Conservation (phyloP, 2,329 filamentous ascomycete species). For the Paecilomyces formosus region DNA sequence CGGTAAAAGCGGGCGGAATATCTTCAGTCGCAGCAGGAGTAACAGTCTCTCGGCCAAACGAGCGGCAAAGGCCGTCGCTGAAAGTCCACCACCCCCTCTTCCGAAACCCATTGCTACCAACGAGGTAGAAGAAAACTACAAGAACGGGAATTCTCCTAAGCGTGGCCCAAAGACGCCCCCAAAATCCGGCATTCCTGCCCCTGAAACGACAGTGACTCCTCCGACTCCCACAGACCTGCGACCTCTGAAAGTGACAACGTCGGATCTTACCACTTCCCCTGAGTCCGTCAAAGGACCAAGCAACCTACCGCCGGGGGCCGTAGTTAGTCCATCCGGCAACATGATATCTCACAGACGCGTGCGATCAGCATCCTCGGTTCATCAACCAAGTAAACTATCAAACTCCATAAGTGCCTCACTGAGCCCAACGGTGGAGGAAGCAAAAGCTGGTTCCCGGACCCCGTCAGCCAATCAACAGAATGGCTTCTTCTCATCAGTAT, state of each 20-base stretch:
- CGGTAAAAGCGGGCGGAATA: slow-evolving; percentile 31
- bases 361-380: slow-evolving; percentile 47
- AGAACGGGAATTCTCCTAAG: background rate
- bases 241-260: slow-evolving; percentile 22
- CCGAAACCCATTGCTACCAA: slow-evolving; percentile 23
- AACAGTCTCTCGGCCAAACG: slow-evolving; percentile 27
- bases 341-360: slow-evolving; percentile 67
- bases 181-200: slow-evolving; percentile 25
- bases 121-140: slow-evolving; percentile 1
- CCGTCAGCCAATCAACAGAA: slow-evolving; percentile 45
- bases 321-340: slow-evolving; percentile 57
- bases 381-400: slow-evolving; percentile 79
- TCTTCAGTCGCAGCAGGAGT: slow-evolving; percentile 33
- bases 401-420: slow-evolving; percentile 64
- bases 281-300: slow-evolving; percentile 25
- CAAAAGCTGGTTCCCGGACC: slow-evolving; percentile 43
- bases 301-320: slow-evolving; percentile 37
- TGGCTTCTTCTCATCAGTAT: slow-evolving; percentile 88
- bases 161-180: slow-evolving; percentile 23
- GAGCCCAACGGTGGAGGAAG: slow-evolving; percentile 68
- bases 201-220: slow-evolving; percentile 55
- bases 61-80: slow-evolving; percentile 14
- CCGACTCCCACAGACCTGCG: slow-evolving; percentile 52
- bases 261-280: slow-evolving; percentile 30
- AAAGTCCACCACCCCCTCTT: slow-evolving; percentile 23